phyloP scores from a whole-genome alignment of 1,139 yeast species.

The Wickerhamiella infanticola region DNA sequence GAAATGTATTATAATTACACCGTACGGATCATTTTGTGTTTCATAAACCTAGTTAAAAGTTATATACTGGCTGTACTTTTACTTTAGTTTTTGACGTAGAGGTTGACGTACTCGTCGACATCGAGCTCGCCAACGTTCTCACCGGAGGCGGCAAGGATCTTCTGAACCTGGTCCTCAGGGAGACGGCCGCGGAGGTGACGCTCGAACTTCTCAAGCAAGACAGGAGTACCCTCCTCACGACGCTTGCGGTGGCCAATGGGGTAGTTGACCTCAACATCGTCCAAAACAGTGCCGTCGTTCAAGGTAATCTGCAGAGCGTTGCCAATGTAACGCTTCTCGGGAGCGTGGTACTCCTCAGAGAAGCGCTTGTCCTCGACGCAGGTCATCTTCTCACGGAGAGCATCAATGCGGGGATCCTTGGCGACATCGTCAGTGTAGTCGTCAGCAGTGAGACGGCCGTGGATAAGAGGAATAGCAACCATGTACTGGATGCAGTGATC shows the following conservation, averaged over 20 bases:
- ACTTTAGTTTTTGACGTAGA: slow-evolving; percentile 23
- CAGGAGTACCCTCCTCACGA: slow-evolving; percentile 44
- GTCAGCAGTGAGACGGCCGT: slow-evolving; percentile 41
- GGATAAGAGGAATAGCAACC: slow-evolving; percentile 40
- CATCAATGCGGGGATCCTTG: slow-evolving; percentile 36
- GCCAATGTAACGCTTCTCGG: slow-evolving; percentile 41
- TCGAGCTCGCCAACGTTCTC: slow-evolving; percentile 29
- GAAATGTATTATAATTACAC: too few species aligned
- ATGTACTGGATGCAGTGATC: slow-evolving; percentile 50
- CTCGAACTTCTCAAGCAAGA: slow-evolving; percentile 34
- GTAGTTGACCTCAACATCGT: slow-evolving; percentile 38
- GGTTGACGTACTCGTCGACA: slow-evolving; percentile 35
- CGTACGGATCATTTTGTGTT: too few species aligned
- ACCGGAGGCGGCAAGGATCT: slow-evolving; percentile 26
- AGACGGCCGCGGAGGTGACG: slow-evolving; percentile 35
- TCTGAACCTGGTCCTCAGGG: slow-evolving; percentile 25
- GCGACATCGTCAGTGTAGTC: slow-evolving; percentile 40
- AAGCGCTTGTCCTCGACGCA: slow-evolving; percentile 36
- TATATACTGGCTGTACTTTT: too few species aligned
- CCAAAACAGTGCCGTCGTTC: slow-evolving; percentile 38
- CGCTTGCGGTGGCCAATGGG: slow-evolving; percentile 45
- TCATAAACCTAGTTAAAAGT: too few species aligned
- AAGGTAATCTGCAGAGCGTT: slow-evolving; percentile 37
- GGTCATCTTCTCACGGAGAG: slow-evolving; percentile 36
- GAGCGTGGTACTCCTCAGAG: slow-evolving; percentile 39